Evolutionary conservation across 2,329 filamentous ascomycete genomes (phyloP), one percentile per base, ranked within the genome.

Genomic region (Penicillium sp.): DNA sequence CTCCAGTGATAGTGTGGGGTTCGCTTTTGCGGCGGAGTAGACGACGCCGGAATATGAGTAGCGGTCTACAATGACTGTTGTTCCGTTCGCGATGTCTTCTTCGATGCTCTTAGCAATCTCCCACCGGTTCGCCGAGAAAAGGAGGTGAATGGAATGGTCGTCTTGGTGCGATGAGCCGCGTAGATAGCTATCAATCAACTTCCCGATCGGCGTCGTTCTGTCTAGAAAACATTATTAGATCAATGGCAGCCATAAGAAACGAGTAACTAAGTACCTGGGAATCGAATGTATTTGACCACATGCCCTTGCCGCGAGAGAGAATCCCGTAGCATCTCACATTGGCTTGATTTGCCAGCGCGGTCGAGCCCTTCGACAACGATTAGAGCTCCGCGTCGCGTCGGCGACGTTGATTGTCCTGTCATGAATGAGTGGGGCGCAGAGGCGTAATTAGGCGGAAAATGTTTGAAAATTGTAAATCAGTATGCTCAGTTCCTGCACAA

Each of bases 11-110:
- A 96, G 77, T 2, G 74, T 68, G 0, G 83, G 80, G 58, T 87
- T 88, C 39, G 81, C 76, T 66, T 97, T 97, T 3, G 93, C 91
- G 0, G 88, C 88, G 22, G 84, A 88, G 73, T 97, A 98, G 43
- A 96, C 88, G 50, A 90, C 87, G 47, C 93, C 93, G 19, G 87
- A 93, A 74, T 95, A 91, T 67, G 94, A 95, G 73, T 97, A 98
- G 42, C 93, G 83, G 69, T 98, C 93, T 58, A 91, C 83, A 34
- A 98, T 75, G 29, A 98, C 77, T 0, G 82, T 93, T 19, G 77
- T 83, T 8, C 91, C 90, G 1, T 74, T 68, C 1, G 74, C 71
- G 6, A 96, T 73, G 46, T 73, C 68, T 33, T 65, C 53, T 31
- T 68, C 61, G 32, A 76, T 75, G 38, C 61, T 61, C 26, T 64